A percentile compares a stretch with the other conserved stretches of the same genome.
These are phyloP conservation scores for Hygrophila difformis DNA, from an alignment of 257 asterid species.

Conservation along the genomic window DNA sequence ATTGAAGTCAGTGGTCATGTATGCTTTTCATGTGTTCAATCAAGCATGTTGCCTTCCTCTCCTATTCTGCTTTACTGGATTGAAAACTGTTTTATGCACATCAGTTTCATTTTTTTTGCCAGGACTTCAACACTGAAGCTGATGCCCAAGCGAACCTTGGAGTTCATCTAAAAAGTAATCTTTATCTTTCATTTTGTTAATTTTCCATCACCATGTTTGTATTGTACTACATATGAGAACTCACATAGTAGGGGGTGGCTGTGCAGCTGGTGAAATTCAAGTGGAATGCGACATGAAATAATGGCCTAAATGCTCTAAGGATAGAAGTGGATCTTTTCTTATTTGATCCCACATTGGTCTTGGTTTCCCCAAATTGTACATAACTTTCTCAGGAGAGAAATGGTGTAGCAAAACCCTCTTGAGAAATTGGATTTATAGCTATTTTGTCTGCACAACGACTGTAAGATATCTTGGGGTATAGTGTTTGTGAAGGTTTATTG, in stretches of 20 bases:
- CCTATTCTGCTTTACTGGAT: too few species aligned
- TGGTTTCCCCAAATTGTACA: constrained; percentile 21
- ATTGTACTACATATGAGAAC: background rate
- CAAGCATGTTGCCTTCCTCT: too few species aligned
- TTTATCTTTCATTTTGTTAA: background rate
- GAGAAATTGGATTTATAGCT: constrained; percentile 15
- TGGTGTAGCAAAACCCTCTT: constrained; percentile 18
- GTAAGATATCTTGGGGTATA: too few species aligned
- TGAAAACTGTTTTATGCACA: too few species aligned
- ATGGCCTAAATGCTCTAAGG: constrained; percentile 13
- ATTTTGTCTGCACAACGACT: too few species aligned
- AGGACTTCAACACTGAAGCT: constrained; percentile 81
- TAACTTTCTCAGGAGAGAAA: constrained; percentile 18
- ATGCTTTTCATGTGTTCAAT: too few species aligned
- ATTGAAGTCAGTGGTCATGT: too few species aligned
- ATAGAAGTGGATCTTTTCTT: too few species aligned
- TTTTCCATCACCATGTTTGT: background rate
- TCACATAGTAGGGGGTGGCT: constrained; percentile 1
- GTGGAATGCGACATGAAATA: constrained; percentile 58
- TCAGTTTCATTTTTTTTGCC: too few species aligned
- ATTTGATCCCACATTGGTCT: too few species aligned
- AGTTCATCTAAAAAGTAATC: constrained; percentile 52
- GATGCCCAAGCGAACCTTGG: constrained; percentile 91
- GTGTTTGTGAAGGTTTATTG: too few species aligned
- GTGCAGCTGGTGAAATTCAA: constrained; percentile 76